These are phyloP conservation scores for Wolfiporia cocos DNA, from an alignment of 1,284 basidiomycete species.

Conservation along the genomic window DNA sequence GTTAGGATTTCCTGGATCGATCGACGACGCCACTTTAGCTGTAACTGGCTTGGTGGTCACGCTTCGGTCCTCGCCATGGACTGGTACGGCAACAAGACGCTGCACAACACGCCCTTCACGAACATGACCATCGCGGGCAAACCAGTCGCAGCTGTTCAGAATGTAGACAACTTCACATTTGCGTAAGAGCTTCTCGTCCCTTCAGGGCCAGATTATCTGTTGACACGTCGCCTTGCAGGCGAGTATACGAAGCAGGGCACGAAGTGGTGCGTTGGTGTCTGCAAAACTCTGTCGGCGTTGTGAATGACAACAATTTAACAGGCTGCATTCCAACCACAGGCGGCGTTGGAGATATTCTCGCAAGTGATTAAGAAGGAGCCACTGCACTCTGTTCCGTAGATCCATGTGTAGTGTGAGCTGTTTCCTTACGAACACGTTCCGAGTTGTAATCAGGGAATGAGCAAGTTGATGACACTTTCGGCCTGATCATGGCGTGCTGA, in stretches of 20 bases:
- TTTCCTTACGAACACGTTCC: too few species aligned
- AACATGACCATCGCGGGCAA: constrained; percentile 50
- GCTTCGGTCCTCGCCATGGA: constrained; percentile 52
- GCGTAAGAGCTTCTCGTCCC: too few species aligned
- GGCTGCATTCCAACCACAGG: constrained; percentile 4
- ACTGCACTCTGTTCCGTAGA: constrained; percentile 2
- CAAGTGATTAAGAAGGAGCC: neutral
- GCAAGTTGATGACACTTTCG: too few species aligned
- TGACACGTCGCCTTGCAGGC: constrained; percentile 49
- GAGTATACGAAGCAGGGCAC: constrained; percentile 46
- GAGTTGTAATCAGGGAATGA: too few species aligned
- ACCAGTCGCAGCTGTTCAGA: constrained; percentile 50
- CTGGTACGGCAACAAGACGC: constrained; percentile 48
- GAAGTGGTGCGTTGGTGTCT: constrained; percentile 30
- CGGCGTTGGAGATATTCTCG: constrained; percentile 2
- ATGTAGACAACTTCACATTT: constrained; percentile 60
- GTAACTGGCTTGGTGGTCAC: constrained; percentile 59
- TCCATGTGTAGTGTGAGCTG: too few species aligned
- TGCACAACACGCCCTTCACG: constrained; percentile 43
- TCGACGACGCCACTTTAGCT: too few species aligned
- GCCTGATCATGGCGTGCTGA: too few species aligned
- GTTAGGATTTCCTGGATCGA: too few species aligned
- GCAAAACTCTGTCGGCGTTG: too few species aligned
- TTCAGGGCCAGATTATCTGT: too few species aligned
- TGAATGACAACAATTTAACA: neutral